Conservation (phyloP, 495 filamentous ascomycete genomes). For the Penicillium lagena region DNA sequence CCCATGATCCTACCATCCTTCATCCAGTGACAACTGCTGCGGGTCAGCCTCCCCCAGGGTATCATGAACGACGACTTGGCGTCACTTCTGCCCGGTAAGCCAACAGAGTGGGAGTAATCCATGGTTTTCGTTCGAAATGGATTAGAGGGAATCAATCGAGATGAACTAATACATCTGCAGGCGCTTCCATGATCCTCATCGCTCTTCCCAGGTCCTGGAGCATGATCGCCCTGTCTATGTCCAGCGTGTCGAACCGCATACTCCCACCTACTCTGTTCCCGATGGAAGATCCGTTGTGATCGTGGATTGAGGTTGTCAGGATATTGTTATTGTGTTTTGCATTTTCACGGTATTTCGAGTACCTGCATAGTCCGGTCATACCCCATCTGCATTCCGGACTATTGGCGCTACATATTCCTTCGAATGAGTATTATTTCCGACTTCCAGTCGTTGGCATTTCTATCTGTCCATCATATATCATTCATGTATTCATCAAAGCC, state of each 20-base stretch:
- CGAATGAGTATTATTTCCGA: no score
- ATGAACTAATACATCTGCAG: not conserved
- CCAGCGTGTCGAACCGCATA: constrained; percentile 16
- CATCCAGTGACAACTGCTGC: constrained; percentile 3
- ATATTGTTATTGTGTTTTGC: no score
- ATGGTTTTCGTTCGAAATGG: not conserved
- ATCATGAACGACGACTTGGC: constrained; percentile 14
- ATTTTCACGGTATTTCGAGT: not conserved
- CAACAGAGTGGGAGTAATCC: not conserved
- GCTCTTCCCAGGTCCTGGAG: constrained; percentile 13
- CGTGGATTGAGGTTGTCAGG: constrained; percentile 20
- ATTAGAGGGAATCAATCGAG: constrained; percentile 1
- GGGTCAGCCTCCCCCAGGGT: constrained; percentile 2
- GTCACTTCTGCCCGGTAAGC: constrained; percentile 16
- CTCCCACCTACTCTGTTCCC: constrained; percentile 11
- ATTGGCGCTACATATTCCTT: no score
- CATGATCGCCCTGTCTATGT: constrained; percentile 23
- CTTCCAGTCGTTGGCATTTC: no score
- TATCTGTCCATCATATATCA: no score
- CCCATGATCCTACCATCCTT: constrained; percentile 7
- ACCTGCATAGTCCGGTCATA: no score
- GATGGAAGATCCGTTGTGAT: constrained; percentile 24
- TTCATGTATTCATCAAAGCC: no score
- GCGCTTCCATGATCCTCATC: constrained; percentile 11
- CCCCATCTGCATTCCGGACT: no score